These are phyloP conservation scores for Crithidia bombi DNA, from an alignment of 208 protist genomes.

Conservation along the genomic window DNA sequence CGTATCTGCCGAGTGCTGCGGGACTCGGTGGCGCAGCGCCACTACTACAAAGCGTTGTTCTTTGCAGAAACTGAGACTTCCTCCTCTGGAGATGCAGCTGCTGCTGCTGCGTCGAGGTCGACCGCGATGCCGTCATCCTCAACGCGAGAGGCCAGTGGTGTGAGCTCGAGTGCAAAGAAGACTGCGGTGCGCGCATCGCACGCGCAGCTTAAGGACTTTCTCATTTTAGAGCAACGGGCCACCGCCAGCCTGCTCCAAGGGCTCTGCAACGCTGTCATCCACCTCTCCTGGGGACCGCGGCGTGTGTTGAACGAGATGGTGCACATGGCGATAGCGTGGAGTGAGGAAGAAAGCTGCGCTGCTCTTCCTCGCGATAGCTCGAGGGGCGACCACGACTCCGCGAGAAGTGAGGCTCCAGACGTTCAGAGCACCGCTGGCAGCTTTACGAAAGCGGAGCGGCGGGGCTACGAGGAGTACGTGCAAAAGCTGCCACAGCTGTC, in stretches of 20 bases:
- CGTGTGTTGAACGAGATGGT: conserved; percentile 59
- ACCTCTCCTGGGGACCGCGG: conserved; percentile 48
- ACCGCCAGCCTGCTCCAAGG: conserved; percentile 17
- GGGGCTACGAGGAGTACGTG: neutral
- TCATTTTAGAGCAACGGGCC: conserved; percentile 7
- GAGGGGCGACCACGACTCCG: neutral
- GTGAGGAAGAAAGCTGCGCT: conserved; percentile 19
- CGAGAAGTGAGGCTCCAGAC: neutral
- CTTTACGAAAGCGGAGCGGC: neutral
- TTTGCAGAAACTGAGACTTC: neutral
- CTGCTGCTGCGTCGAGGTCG: neutral
- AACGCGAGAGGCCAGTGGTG: neutral
- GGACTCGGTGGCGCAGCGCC: conserved; percentile 28
- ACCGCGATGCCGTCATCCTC: neutral
- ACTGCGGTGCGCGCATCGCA: neutral
- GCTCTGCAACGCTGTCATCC: conserved; percentile 21
- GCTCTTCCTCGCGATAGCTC: no score
- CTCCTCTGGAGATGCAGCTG: neutral
- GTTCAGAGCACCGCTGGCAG: no score
- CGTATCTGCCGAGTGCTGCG: conserved; percentile 42
- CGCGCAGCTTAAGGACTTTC: conserved; percentile 1
- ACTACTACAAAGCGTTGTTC: conserved; percentile 17
- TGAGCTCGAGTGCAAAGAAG: neutral
- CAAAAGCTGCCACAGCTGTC: conserved; percentile 33
- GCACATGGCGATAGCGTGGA: conserved; percentile 35